These are phyloP conservation scores for Geotrichum carabidarum DNA, from an alignment of 1,139 yeast species.

Conservation along the genomic window DNA sequence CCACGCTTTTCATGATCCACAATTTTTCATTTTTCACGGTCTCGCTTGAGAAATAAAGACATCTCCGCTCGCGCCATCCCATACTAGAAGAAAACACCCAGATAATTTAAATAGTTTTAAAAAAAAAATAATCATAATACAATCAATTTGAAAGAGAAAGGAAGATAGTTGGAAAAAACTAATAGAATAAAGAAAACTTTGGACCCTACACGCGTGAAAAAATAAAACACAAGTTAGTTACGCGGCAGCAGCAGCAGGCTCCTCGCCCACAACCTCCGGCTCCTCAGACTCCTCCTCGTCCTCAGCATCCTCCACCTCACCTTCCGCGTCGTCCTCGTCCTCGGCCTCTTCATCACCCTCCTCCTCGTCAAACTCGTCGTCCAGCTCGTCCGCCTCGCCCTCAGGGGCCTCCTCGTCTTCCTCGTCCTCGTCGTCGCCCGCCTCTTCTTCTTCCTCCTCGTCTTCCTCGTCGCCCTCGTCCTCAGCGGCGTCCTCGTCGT, in stretches of 20 bases:
- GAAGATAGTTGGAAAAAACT: too few relatives aligned
- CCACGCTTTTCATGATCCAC: too few relatives aligned
- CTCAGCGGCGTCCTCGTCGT: not conserved
- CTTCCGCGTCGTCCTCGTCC: not conserved
- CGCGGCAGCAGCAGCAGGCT: not conserved
- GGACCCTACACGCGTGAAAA: too few relatives aligned
- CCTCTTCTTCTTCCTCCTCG: not conserved
- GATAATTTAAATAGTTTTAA: too few relatives aligned
- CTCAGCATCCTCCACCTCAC: not conserved
- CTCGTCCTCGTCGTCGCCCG: not conserved
- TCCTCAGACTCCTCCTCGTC: not conserved
- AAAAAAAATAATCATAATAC: too few relatives aligned
- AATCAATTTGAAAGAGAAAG: too few relatives aligned
- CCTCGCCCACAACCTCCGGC: not conserved
- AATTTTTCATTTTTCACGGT: too few relatives aligned
- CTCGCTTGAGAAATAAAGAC: too few relatives aligned
- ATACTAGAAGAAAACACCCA: too few relatives aligned
- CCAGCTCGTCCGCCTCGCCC: not conserved
- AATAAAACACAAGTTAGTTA: not conserved
- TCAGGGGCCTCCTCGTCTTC: not conserved
- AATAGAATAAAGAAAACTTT: too few relatives aligned
- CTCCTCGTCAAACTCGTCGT: not conserved
- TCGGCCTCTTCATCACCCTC: not conserved
- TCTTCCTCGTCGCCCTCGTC: not conserved
- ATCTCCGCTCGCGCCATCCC: too few relatives aligned